These are phyloP conservation scores for Tetraselmis striata DNA, from an alignment of 139 green algal species.

Conservation along the genomic window DNA sequence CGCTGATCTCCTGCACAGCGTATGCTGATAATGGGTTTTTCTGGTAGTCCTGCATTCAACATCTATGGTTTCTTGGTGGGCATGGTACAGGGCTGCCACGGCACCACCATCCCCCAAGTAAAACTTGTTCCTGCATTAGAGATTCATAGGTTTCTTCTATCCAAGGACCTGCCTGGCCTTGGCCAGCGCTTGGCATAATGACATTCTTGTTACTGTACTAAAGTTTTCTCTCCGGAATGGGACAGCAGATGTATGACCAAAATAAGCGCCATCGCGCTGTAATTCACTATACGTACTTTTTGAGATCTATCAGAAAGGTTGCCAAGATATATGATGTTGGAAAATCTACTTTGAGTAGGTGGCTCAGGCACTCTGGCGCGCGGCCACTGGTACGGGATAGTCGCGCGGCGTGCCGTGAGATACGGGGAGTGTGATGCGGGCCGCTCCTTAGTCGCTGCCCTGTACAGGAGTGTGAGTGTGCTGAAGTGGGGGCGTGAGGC, in stretches of 20 bases:
- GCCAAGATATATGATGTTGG: slow-evolving; percentile 1
- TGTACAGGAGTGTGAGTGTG: background rate
- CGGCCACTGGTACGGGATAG: background rate
- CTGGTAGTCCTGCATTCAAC: background rate
- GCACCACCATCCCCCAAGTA: background rate
- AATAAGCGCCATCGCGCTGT: background rate
- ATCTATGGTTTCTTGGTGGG: background rate
- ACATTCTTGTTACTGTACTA: slow-evolving; percentile 1
- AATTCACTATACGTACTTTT: no score
- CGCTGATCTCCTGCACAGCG: background rate
- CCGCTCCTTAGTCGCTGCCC: background rate
- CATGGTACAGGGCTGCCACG: background rate
- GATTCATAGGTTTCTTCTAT: slow-evolving; percentile 1
- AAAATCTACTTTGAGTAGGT: slow-evolving; percentile 1
- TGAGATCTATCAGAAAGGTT: background rate
- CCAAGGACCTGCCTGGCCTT: background rate
- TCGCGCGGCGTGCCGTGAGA: background rate
- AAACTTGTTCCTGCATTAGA: slow-evolving; percentile 1
- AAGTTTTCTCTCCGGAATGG: background rate
- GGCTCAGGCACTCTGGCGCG: background rate
- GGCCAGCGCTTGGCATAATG: background rate
- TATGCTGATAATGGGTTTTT: background rate
- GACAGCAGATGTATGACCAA: background rate
- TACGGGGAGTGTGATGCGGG: background rate
- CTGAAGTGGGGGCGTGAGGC: background rate